Percentiles rank a stretch among this genome's conserved stretches.
phyloP scores from a whole-genome alignment of 73 alveolate species.

The Tetrahymena malaccensis region DNA sequence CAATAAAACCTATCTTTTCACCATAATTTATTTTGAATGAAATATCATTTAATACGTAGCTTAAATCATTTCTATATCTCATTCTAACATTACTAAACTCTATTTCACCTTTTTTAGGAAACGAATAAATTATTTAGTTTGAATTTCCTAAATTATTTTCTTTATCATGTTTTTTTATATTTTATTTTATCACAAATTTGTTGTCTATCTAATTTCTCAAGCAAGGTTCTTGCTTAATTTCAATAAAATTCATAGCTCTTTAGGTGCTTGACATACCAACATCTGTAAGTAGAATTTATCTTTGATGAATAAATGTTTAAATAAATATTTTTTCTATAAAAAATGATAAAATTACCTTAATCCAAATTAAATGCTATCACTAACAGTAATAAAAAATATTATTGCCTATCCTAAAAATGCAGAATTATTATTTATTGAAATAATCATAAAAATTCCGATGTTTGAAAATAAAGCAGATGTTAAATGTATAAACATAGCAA shows the following conservation, averaged over 20 bases:
- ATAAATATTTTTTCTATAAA: background rate
- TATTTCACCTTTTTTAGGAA: constrained; percentile 62
- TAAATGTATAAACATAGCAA: background rate
- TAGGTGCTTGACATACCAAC: background rate
- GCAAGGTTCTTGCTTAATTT: background rate
- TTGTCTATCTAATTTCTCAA: background rate
- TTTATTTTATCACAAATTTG: background rate
- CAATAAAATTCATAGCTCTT: background rate
- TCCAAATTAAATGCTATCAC: background rate
- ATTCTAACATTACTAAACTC: constrained; percentile 46
- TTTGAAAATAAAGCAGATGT: background rate
- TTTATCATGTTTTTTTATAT: background rate
- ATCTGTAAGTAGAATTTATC: background rate
- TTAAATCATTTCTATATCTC: constrained; percentile 28
- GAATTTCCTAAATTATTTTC: background rate
- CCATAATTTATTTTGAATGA: constrained; percentile 66
- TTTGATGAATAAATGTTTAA: background rate
- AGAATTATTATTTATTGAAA: background rate
- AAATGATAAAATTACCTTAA: background rate
- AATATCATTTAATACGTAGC: constrained; percentile 44
- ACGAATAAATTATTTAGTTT: background rate
- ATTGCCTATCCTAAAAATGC: background rate
- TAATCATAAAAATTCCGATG: background rate
- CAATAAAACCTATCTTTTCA: constrained; percentile 83
- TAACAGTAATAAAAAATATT: background rate